Conservation (phyloP, 306 rosid species). For the Pachyrhizus erosus region DNA sequence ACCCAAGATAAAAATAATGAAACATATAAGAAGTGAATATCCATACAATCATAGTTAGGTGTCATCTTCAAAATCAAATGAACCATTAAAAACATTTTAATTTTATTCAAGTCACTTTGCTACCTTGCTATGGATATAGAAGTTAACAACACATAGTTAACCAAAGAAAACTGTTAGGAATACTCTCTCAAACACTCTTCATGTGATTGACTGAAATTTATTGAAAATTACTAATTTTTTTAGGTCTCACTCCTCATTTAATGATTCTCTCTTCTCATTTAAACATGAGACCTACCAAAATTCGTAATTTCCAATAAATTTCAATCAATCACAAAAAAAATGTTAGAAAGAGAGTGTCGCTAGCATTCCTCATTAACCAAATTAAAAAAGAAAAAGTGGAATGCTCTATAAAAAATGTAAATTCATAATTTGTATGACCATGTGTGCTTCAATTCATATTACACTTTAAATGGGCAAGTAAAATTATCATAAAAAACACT, state of each 20-base stretch:
- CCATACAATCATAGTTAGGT: constrained; percentile 6
- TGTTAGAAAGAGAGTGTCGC: no score
- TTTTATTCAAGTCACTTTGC: background rate
- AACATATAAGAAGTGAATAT: constrained; percentile 33
- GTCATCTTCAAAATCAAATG: constrained; percentile 25
- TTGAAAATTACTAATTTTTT: no score
- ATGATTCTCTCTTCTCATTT: no score
- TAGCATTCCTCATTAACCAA: no score
- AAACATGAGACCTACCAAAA: no score
- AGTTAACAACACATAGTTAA: constrained; percentile 9
- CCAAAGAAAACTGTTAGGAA: no score
- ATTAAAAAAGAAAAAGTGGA: background rate
- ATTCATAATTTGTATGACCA: background rate
- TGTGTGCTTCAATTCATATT: constrained; percentile 2
- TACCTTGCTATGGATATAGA: constrained; percentile 11
- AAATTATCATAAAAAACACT: constrained; percentile 8
- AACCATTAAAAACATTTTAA: background rate
- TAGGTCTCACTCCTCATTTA: no score
- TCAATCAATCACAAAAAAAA: no score
- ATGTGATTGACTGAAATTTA: no score
- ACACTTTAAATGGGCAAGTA: background rate
- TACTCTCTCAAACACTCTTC: no score
- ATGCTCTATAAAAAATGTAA: background rate
- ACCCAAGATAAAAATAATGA: constrained; percentile 11
- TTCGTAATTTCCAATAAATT: no score